Percentiles rank a stretch among this genome's conserved stretches.
phyloP scores from a whole-genome alignment of 2,329 filamentous ascomycete genomes.

The Hyphodiscus sp. region DNA sequence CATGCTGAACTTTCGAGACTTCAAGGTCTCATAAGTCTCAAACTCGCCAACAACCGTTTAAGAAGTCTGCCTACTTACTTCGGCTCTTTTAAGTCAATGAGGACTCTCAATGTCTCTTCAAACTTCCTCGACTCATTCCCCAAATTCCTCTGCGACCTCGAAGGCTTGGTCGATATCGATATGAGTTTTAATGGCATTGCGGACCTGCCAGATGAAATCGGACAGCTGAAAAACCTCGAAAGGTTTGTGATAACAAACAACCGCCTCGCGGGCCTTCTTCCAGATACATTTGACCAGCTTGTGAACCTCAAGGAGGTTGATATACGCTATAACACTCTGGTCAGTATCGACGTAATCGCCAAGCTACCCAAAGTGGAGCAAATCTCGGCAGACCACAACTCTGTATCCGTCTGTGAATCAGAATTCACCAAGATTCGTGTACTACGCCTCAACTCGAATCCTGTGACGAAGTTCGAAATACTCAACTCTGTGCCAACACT shows the following conservation, averaged over 20 bases:
- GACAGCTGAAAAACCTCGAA: slow-evolving; percentile 72
- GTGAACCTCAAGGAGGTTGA: slow-evolving; percentile 82
- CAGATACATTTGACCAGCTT: slow-evolving; percentile 65
- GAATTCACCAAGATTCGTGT: slow-evolving; percentile 80
- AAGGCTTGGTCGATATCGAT: slow-evolving; percentile 83
- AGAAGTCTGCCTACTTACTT: slow-evolving; percentile 76
- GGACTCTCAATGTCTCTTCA: slow-evolving; percentile 86
- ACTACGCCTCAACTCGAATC: slow-evolving; percentile 88
- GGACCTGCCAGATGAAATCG: slow-evolving; percentile 69
- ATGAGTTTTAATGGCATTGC: slow-evolving; percentile 93
- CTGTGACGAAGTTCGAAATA: slow-evolving; percentile 89
- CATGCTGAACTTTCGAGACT: slow-evolving; percentile 75
- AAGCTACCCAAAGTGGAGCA: slow-evolving; percentile 81
- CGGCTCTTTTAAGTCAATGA: slow-evolving; percentile 67
- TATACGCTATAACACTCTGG: slow-evolving; percentile 86
- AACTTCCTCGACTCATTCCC: slow-evolving; percentile 87
- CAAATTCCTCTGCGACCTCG: slow-evolving; percentile 73
- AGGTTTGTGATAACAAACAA: slow-evolving; percentile 96
- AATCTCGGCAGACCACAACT: slow-evolving; percentile 86
- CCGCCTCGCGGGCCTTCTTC: slow-evolving; percentile 68
- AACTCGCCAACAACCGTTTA: slow-evolving; percentile 88
- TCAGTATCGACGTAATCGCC: slow-evolving; percentile 81
- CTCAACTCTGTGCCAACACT: slow-evolving; percentile 70
- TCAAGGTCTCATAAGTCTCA: slow-evolving; percentile 75
- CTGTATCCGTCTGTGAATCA: slow-evolving; percentile 82